These are phyloP conservation scores for Cynanchum wilfordii DNA, from an alignment of 257 asterid genomes.

Conservation along the genomic window DNA sequence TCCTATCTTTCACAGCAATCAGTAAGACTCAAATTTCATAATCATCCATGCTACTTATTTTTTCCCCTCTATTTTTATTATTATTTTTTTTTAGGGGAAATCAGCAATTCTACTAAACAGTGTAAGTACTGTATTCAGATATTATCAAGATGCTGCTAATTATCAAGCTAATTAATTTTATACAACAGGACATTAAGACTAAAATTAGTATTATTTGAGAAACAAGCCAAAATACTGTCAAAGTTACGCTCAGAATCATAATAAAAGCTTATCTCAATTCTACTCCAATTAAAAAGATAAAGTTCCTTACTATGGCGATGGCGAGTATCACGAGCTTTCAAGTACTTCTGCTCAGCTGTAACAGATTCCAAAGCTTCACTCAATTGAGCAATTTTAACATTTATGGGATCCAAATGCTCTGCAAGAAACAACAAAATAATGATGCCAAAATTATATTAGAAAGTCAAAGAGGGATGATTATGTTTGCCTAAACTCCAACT, in stretches of 20 bases:
- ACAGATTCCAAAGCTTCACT: slow-evolving; percentile 77
- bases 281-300: slow-evolving; percentile 2
- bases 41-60: background rate
- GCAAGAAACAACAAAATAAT: slow-evolving; percentile 24
- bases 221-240: background rate
- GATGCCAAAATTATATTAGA: slow-evolving; percentile 5
- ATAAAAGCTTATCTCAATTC: background rate
- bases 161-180: background rate
- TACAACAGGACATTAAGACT: background rate
- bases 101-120: background rate
- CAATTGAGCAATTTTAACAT: slow-evolving; percentile 80
- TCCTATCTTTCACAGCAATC: background rate
- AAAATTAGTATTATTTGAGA: background rate
- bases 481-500: slow-evolving; percentile 1
- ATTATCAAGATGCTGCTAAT: background rate
- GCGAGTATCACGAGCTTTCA: slow-evolving; percentile 67
- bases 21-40: background rate
- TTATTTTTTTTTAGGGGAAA: no score
- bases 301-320: slow-evolving; percentile 71
- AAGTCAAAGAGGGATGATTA: slow-evolving; percentile 7
- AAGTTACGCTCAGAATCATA: background rate
- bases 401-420: slow-evolving; percentile 77
- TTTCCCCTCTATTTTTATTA: no score
- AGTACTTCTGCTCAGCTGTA: slow-evolving; percentile 71
- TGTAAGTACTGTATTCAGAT: background rate